These are phyloP conservation scores for Yamadazyma dushanensis DNA, from an alignment of 1,139 yeast species.

Conservation along the genomic window DNA sequence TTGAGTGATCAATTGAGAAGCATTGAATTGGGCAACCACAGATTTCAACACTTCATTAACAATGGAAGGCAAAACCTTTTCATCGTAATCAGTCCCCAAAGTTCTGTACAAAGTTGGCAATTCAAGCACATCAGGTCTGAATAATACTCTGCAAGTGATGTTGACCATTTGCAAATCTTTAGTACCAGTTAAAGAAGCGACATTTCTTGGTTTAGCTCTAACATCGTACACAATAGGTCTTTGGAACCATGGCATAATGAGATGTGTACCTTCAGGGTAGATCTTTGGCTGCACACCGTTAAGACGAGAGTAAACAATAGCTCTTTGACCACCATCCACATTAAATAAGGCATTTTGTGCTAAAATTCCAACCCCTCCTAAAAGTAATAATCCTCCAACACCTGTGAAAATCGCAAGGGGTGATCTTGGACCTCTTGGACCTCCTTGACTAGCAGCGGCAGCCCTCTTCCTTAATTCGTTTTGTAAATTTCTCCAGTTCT, in stretches of 20 bases:
- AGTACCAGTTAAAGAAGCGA: slow-evolving; percentile 96
- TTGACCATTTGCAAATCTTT: slow-evolving; percentile 99
- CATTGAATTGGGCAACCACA: slow-evolving; percentile 97
- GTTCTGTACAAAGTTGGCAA: slow-evolving; percentile 88
- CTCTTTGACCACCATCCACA: slow-evolving; percentile 99
- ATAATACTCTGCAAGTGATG: slow-evolving; percentile 94
- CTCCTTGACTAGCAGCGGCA: slow-evolving; percentile 36
- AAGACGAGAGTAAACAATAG: slow-evolving; percentile 85
- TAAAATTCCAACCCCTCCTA: slow-evolving; percentile 71
- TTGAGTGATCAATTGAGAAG: slow-evolving; percentile 95
- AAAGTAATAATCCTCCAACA: slow-evolving; percentile 67
- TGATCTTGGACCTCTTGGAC: slow-evolving; percentile 43
- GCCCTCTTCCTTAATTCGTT: slow-evolving; percentile 68
- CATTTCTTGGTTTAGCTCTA: slow-evolving; percentile 95
- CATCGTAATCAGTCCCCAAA: slow-evolving; percentile 91
- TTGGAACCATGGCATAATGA: slow-evolving; percentile 92
- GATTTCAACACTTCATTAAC: slow-evolving; percentile 95
- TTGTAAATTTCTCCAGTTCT: slow-evolving; percentile 67
- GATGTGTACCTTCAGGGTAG: slow-evolving; percentile 93
- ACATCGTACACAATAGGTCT: slow-evolving; percentile 92
- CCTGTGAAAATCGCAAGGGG: slow-evolving; percentile 72
- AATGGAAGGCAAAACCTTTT: slow-evolving; percentile 92
- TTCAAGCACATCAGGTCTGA: slow-evolving; percentile 78
- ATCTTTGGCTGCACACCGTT: slow-evolving; percentile 86
- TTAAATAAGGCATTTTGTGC: slow-evolving; percentile 81